Evolutionary conservation across 768 basidiomycete genomes (phyloP), one percentile per base, ranked within the genome.

Genomic region (Omphalotus guepiniiformis): DNA sequence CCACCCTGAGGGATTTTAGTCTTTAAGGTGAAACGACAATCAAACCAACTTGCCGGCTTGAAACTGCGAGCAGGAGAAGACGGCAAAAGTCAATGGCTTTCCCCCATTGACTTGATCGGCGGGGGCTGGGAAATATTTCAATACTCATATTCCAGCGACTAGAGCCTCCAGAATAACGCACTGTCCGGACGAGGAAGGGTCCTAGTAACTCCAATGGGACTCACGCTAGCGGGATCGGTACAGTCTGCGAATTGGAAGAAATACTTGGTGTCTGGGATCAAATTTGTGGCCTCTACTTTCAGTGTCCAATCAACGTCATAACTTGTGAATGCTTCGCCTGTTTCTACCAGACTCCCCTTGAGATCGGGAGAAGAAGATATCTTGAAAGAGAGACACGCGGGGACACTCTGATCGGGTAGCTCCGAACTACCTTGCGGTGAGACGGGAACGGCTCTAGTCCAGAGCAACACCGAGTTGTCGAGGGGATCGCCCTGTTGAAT

Each of bases 241-340:
- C 79, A 82, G 54, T 81, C 78, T 4, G 69, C 64, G 48, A 80
- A 82, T 36, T 72, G 68, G 60, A 71, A 82, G 56, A 71, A 79
- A 55, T 80, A 83, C 43, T 69, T 67, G 0, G 74, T 76, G 52
- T 79, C 79, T 0, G 80, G 67, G 34, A 66, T 53, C 41, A 83
- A 58, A 2, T 68, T 67, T 0, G 63, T 70, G 2, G 79, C 78
- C 52, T 82, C 80, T 15, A 82, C 74, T 58, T 82, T 82, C 53
- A 79, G 68, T 0, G 80, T 80, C 58, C 70, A 80, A 55, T 80
- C 79, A 30, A 82, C 75, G 47, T 83, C 80, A 44, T 75, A 74
- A 45, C 66, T 71, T 1, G 79, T 79, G 59, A 78, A 79, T 1
- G 74, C 78, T 49, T 77, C 64, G 11, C 73, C 78, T 7, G 69